A percentile compares a stretch with the other conserved stretches of the same genome.
phyloP scores from a whole-genome alignment of 352 stramenopile genomes.

The Phytophthora citrophthora region DNA sequence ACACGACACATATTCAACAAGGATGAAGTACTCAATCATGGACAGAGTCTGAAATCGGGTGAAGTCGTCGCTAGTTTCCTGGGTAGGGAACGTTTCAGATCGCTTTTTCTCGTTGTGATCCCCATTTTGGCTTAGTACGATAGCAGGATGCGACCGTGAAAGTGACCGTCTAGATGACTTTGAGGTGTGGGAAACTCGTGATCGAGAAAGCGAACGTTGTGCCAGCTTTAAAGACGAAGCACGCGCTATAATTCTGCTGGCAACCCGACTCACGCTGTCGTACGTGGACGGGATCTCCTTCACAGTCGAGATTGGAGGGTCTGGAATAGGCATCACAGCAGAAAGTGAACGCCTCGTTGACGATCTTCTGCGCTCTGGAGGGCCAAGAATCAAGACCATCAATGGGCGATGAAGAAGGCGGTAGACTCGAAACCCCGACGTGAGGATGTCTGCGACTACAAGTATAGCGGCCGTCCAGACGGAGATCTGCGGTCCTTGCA shows the following conservation, averaged over 20 bases:
- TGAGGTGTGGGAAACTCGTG: no score
- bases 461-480: slow-evolving; percentile 4
- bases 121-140: not conserved
- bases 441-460: slow-evolving; percentile 6
- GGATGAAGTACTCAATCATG: slow-evolving; percentile 29
- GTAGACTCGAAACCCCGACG: slow-evolving; percentile 6
- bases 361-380: not conserved
- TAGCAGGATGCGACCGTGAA: not conserved
- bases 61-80: not conserved
- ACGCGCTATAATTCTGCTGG: not conserved
- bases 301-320: no score
- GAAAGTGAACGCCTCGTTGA: not conserved
- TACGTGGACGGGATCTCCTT: not conserved
- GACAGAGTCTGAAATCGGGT: slow-evolving; percentile 18
- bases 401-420: slow-evolving; percentile 2
- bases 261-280: not conserved
- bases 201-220: slow-evolving; percentile 6
- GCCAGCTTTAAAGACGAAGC: not conserved
- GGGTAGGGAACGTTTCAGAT: not conserved
- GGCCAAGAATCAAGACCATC: not conserved
- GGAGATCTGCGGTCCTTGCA: slow-evolving; percentile 10
- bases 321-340: not conserved
- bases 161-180: not conserved
- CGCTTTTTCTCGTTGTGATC: slow-evolving; percentile 4
- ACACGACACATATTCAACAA: slow-evolving; percentile 38